Conservation (phyloP, 129 eudicot genomes). For the Helichrysum umbraculigerum region DNA sequence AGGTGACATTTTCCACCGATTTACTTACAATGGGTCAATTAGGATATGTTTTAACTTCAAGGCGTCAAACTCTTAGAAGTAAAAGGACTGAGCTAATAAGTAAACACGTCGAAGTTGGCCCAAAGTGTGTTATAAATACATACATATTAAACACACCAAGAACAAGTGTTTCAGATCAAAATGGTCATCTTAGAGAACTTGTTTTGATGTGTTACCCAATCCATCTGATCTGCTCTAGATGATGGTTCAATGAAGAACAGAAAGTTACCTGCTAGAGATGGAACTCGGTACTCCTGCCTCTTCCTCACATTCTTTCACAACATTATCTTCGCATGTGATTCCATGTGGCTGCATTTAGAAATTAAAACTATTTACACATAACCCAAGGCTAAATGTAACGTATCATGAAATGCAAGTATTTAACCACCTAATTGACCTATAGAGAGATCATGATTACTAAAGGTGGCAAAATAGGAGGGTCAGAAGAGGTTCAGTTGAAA, state of each 20-base stretch:
- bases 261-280: slow-evolving; percentile 52
- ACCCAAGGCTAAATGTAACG: not conserved
- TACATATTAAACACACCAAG: not conserved
- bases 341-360: slow-evolving; percentile 71
- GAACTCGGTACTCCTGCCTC: slow-evolving; percentile 86
- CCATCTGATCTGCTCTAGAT: not conserved
- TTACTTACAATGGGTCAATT: not conserved
- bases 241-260: not conserved
- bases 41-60: not conserved
- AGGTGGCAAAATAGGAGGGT: not conserved
- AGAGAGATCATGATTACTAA: slow-evolving; percentile 12
- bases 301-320: slow-evolving; percentile 93
- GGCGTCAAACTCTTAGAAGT: not conserved
- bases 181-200: not conserved
- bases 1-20: not conserved
- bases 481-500: too few relatives aligned
- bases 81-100: too few relatives aligned
- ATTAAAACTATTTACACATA: not conserved
- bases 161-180: not conserved
- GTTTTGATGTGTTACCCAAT: not conserved
- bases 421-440: not conserved
- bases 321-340: slow-evolving; percentile 72
- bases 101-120: too few relatives aligned
- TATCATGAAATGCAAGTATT: not conserved
- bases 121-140: too few relatives aligned